Base-by-base conservation (phyloP, 306 rosid genomes). In the Cucurbita pepo region DNA sequence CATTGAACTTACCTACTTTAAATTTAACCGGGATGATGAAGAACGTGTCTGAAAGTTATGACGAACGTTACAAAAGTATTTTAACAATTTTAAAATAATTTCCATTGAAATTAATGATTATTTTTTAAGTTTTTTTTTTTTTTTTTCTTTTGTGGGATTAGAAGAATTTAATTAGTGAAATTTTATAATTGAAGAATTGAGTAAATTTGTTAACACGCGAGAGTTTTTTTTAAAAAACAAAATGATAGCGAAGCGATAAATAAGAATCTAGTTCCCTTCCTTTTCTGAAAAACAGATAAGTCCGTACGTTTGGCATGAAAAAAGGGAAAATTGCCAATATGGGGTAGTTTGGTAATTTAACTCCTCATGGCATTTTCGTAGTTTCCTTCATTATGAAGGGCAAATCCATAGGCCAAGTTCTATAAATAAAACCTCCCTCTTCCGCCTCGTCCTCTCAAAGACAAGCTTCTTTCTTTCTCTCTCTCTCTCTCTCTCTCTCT, bases 211-310 rank as follows among this genome's bases (percentile, higher is more conserved):
- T 3, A 61, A 38, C 15, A 62, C 7, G 69, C 30, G 14, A 9
- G 5, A 0, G 34, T 30, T 2, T 30, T 30, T 18, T 18, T 13
- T 30, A 37, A 36, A 62, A 40, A 62, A 62, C 48, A n/a, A 62
- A 62, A 62, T 62, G 22, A 36, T 58, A 30, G 25, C 0, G 69
- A 62, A 62, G 69, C 69, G 69, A 62, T 66, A 47, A 66, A 66
- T 19, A 66, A 40, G 72, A 66, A 66, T 66, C 72, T 11, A 73
- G 73, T 81, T 14, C 19, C 67, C 65, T 67, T 44, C 41, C 51
- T 74, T 36, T 45, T 37, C 56, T 7, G 38, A 43, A 66, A 66
- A 66, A 66, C 55, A 43, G 72, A 66, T 11, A 38, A 21, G 37
- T 67, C 41, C 41, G 73, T 67, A 67, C 56, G 73, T 48, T 48